Evolutionary conservation across 805 yeast species (phyloP).

Genomic region (Middelhovenomyces tepae): DNA sequence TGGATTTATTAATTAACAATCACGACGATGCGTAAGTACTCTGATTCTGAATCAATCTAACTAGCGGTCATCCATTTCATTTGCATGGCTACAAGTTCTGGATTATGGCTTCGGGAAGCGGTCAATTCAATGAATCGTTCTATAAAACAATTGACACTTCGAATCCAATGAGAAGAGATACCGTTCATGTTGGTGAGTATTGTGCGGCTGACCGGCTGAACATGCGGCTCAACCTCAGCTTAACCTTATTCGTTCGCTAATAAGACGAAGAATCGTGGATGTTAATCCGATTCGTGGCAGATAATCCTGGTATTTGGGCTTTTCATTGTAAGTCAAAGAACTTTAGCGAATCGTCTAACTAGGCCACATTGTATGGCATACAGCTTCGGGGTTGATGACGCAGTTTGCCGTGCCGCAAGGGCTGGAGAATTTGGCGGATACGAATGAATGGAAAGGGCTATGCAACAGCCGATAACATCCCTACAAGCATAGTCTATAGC

Average conservation of each 20-base stretch:
- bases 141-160: conserved; percentile 36
- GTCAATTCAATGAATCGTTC: conserved; percentile 33
- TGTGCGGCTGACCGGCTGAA: conserved; percentile 65
- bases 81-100: conserved; percentile 86
- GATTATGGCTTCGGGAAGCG: conserved; percentile 50
- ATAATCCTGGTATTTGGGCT: conserved; percentile 91
- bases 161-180: conserved; percentile 59
- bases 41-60: no score
- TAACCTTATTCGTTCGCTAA: no score
- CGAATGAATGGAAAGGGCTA: no score
- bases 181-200: conserved; percentile 56
- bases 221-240: no score
- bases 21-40: conserved; percentile 81
- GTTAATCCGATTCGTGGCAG: conserved; percentile 57
- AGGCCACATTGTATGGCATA: conserved; percentile 95
- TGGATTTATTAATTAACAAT: conserved; percentile 73
- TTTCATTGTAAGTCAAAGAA: no score
- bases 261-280: conserved; percentile 10
- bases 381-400: conserved; percentile 65
- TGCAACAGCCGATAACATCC: no score
- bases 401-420: conserved; percentile 22
- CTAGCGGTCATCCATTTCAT: conserved; percentile 91
- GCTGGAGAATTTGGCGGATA: no score
- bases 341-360: no score
- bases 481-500: no score